These are phyloP conservation scores for Eucalyptus erythrocorys DNA, from an alignment of 345 rosid genomes.

Conservation along the genomic window DNA sequence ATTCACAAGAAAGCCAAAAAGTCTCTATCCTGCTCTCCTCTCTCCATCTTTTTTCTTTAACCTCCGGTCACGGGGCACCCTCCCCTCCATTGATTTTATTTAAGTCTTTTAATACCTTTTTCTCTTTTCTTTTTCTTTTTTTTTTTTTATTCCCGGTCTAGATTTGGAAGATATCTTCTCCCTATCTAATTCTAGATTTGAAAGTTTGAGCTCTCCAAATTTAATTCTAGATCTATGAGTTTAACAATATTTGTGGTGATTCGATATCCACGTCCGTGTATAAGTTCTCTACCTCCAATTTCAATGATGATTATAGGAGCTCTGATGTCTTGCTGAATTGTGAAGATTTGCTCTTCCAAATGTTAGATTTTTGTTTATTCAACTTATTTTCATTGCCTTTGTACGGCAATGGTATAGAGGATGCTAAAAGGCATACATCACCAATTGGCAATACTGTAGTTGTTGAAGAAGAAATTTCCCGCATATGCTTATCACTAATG, in stretches of 20 bases:
- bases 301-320: too few relatives aligned
- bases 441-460: too few relatives aligned
- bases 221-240: too few relatives aligned
- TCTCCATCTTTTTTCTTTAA: not conserved
- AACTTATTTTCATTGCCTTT: not conserved
- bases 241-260: not conserved
- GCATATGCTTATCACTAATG: not conserved
- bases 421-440: not conserved
- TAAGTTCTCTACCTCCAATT: not conserved
- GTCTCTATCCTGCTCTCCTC: not conserved
- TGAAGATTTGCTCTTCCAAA: not conserved
- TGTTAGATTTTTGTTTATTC: not conserved
- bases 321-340: fast-evolving
- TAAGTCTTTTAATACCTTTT: too few relatives aligned
- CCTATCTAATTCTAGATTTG: not conserved
- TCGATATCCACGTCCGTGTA: fast-evolving
- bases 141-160: not conserved
- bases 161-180: not conserved
- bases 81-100: not conserved
- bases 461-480: too few relatives aligned
- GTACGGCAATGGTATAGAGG: not conserved
- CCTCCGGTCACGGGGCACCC: not conserved
- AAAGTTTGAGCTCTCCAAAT: not conserved
- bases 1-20: not conserved
- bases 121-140: too few relatives aligned